Percentiles rank a stretch among this genome's conserved stretches.
Conservation (phyloP, 805 yeast genomes). For the Hanseniaspora thailandica region DNA sequence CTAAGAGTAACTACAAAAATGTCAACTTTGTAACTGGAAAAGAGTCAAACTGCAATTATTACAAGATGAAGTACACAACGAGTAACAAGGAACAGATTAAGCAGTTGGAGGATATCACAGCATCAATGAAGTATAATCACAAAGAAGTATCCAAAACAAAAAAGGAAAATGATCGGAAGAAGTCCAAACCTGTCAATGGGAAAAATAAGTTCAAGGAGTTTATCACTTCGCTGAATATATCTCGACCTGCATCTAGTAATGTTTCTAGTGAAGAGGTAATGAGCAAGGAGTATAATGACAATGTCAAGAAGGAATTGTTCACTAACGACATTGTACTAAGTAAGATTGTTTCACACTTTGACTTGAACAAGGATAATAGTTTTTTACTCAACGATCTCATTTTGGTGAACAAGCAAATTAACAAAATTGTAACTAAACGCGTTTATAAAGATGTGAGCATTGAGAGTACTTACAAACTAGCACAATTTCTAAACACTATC, state of each 20-base stretch:
- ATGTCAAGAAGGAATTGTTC: not conserved
- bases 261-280: not conserved
- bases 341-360: not conserved
- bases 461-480: conserved; percentile 64
- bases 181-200: not conserved
- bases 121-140: not conserved
- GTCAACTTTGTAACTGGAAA: not conserved
- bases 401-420: conserved; percentile 41
- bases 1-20: not conserved
- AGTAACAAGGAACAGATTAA: not conserved
- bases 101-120: not conserved
- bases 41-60: not conserved
- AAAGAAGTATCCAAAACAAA: not conserved
- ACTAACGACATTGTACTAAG: not conserved
- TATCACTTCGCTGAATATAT: not conserved
- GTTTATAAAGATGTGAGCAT: conserved; percentile 46
- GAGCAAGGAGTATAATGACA: not conserved
- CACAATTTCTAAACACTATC: conserved; percentile 65
- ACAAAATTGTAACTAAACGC: conserved; percentile 40
- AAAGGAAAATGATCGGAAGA: not conserved
- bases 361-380: conserved; percentile 21
- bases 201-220: conserved; percentile 1
- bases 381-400: conserved; percentile 35
- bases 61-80: not conserved
- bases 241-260: not conserved